Percentiles rank a stretch among this genome's conserved stretches.
Conservation (phyloP, 169 alveolate genomes). For the Eimeria maxima region DNA sequence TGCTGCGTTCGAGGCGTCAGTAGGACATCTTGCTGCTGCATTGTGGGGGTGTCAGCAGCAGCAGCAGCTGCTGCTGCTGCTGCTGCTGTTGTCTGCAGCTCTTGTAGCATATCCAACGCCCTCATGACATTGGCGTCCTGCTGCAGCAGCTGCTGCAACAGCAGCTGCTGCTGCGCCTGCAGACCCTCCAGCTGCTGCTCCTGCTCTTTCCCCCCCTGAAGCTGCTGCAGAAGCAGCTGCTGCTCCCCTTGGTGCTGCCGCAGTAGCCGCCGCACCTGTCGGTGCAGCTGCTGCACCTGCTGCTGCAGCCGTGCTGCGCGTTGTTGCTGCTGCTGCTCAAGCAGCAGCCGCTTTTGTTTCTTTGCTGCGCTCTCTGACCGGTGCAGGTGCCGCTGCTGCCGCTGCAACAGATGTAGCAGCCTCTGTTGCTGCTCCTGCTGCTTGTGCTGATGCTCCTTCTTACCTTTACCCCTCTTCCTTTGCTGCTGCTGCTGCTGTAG, state of each 20-base stretch:
- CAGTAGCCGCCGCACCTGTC: conserved; percentile 68
- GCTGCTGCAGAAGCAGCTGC: conserved; percentile 68
- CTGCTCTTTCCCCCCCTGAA: conserved; percentile 39
- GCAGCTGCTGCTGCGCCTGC: conserved; percentile 42
- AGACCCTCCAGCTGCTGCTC: conserved; percentile 55
- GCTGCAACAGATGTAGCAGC: neutral
- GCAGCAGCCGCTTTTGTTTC: neutral
- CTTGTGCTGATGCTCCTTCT: neutral
- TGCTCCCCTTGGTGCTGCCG: conserved; percentile 64
- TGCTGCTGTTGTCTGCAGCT: conserved; percentile 16
- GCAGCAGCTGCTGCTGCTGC: neutral
- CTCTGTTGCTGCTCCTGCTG: conserved; percentile 62
- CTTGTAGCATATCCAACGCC: conserved; percentile 48
- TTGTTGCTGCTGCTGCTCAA: conserved; percentile 58
- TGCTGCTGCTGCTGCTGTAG: neutral
- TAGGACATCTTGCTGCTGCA: neutral
- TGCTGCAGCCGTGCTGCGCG: conserved; percentile 56
- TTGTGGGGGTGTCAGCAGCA: neutral
- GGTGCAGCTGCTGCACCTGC: conserved; percentile 57
- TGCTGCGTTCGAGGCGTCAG: conserved; percentile 4
- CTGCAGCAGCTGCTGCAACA: conserved; percentile 69
- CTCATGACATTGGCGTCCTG: conserved; percentile 28
- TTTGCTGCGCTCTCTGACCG: neutral
- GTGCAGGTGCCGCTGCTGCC: conserved; percentile 48
- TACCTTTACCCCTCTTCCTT: neutral